Base-by-base conservation (phyloP, 805 yeast genomes). In the Priceomyces medius region DNA sequence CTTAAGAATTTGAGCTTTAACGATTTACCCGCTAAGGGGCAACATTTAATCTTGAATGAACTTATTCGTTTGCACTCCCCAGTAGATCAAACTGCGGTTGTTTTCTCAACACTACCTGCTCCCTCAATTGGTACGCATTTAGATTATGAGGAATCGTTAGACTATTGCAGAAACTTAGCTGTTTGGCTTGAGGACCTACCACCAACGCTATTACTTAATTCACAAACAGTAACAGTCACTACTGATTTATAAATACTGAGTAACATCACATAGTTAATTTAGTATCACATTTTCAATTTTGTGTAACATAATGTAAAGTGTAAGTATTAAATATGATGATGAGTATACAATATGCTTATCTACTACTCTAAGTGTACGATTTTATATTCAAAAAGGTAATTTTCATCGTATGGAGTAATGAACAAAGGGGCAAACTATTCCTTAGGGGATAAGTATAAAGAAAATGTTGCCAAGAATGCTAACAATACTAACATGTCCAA, bases 161-260 rank as follows among this genome's bases (percentile, higher is more conserved):
- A 85, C 26, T 91, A 89, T 57, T 79, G 86, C 12, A 80, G 81
- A 42, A 83, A 83, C 50, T 68, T 91, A 38, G 85, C 89, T 35
- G 62, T 85, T 4, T 88, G 97, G 93, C 73, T 91, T 42, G 78
- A 80, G 33, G 88, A 78, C 3, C 65, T 93, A 29, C 97, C 97
- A 0, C 97, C 98, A 0, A 74, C 80, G 1, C 58, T 93, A 58
- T 63, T 93, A 46, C 74, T 93, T 41, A 91, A 93, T 56, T 88
- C 97, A 0, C 95, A 88, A 66, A 85, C 96, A 0, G 89, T 93
- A 73, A 93, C 99, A 0, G 99, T 91, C 2, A 91, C 99, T 0
- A 90, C 97, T 4, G 93, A 96, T 24, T 68, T 91, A 47, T 90
- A 66, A 33, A 12, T 9, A 21, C 19, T 18, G 8, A 31, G 16